Evolutionary conservation across 177 flowering plant species (phyloP), one percentile per base, ranked within the genome.

Genomic region (Tripterygium wilfordii): DNA sequence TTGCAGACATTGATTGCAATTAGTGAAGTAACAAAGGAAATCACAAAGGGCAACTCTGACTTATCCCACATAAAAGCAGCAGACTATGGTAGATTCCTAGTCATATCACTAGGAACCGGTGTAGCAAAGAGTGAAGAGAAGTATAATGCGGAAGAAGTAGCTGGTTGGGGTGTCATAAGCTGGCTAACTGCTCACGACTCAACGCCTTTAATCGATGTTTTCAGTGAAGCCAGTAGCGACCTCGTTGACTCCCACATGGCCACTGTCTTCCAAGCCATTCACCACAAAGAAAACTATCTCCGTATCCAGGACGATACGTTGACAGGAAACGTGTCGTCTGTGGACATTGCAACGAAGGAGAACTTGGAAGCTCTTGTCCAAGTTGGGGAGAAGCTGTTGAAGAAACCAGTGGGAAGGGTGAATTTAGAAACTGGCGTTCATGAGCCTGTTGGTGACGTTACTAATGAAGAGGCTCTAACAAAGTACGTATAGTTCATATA

Each of bases 31-130:
- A 60, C 63, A 8, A 65, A 64, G 31, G 57, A 70, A 18, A 26
- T 67, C 0, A 20, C 29, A 8, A 27, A 32, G 2, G 57, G 47
- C 10, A 57, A 36, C 10, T 23, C 54, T 1, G 73, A 74, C 20
- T 71, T 40, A 44, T 51, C 23, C 10, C 43, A 58, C 0, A 48
- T 62, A 5, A 57, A 63, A 21, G 57, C 70, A 1, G 29, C 46
- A 43, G 73, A 72, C 13, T 67, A 58, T 51, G 56, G 24, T 1
- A 45, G 65, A 14, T 65, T 68, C 42, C 42, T 82, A 1, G 71
- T 82, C 0, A 25, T 77, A n/a, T 82, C 85, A 0, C 6, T 82
- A 3, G 89, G 85, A 10, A 79, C 85, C 0, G 85, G 89, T 0
- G 5, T 68, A 0, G n/a, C 65, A 6, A 77, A 66, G 36, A 13